Percentiles rank a stretch among this genome's conserved stretches.
Conservation (phyloP, 2,329 filamentous ascomycete species). For the Trematosphaeria pertusa region DNA sequence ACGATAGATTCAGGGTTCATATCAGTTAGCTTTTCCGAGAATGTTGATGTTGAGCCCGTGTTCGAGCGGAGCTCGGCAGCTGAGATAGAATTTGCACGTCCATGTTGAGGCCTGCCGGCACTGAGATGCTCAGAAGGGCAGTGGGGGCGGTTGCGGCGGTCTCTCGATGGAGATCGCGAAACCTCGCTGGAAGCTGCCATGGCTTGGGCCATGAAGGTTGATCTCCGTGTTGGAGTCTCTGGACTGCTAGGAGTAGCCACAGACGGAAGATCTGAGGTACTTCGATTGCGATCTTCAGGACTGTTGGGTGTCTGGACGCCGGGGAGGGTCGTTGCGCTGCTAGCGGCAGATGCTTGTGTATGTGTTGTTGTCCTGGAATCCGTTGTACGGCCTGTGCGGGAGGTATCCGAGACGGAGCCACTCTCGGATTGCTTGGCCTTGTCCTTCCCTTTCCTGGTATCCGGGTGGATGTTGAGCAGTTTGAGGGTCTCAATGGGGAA, state of each 20-base stretch:
- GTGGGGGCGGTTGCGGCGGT: slow-evolving; percentile 17
- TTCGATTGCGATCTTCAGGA: background rate
- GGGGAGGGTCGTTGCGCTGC: slow-evolving; percentile 28
- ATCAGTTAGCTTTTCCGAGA: slow-evolving; percentile 22
- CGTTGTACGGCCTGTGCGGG: slow-evolving; percentile 18
- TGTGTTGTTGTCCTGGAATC: slow-evolving; percentile 22
- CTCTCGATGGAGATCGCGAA: slow-evolving; percentile 37
- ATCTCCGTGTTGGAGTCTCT: slow-evolving; percentile 20
- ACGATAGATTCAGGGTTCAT: slow-evolving; percentile 63
- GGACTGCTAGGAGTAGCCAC: slow-evolving; percentile 8
- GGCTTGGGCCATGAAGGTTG: slow-evolving; percentile 42
- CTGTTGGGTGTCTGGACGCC: slow-evolving; percentile 15
- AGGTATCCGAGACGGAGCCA: slow-evolving; percentile 16
- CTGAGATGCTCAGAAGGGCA: slow-evolving; percentile 8
- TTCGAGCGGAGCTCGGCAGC: slow-evolving; percentile 24
- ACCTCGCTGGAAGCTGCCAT: slow-evolving; percentile 36
- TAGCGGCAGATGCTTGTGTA: slow-evolving; percentile 21
- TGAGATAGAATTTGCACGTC: slow-evolving; percentile 24
- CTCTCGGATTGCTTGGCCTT: slow-evolving; percentile 17
- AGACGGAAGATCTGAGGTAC: slow-evolving; percentile 1
- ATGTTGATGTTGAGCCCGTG: slow-evolving; percentile 26
- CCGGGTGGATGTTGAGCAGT: slow-evolving; percentile 54
- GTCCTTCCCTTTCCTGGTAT: slow-evolving; percentile 39
- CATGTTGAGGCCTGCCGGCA: slow-evolving; percentile 11
- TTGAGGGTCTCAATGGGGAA: slow-evolving; percentile 64